These are phyloP conservation scores for Mayamaea pseudoterrestris DNA, from an alignment of 108 stramenopile species.

Conservation along the genomic window DNA sequence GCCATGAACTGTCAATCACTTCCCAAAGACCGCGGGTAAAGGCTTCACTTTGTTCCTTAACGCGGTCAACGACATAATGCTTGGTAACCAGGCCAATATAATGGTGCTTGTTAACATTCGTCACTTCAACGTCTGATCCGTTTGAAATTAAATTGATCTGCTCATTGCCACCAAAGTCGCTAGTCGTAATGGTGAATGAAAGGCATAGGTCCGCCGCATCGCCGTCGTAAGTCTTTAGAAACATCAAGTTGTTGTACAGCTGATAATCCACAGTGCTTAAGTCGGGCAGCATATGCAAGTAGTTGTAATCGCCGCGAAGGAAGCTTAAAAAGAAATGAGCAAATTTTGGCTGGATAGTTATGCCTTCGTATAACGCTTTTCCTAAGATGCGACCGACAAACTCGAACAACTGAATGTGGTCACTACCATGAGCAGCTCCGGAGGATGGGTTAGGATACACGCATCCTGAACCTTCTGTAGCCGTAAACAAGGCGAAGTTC, in stretches of 20 bases:
- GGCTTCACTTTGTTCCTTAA: constrained; percentile 83
- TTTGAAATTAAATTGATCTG: constrained; percentile 84
- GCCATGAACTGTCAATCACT: constrained; percentile 84
- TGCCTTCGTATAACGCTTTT: constrained; percentile 89
- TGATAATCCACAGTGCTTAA: constrained; percentile 81
- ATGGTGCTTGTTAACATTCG: constrained; percentile 65
- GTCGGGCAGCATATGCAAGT: constrained; percentile 73
- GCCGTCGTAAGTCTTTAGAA: constrained; percentile 89
- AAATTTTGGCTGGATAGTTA: constrained; percentile 94
- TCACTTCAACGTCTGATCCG: constrained; percentile 80
- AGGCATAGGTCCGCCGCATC: constrained; percentile 88
- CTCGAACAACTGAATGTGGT: constrained; percentile 75
- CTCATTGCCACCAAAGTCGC: constrained; percentile 69
- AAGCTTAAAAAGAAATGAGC: constrained; percentile 94
- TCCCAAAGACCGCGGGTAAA: constrained; percentile 91
- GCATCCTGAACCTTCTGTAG: constrained; percentile 61
- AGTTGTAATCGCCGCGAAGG: constrained; percentile 86
- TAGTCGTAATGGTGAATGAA: constrained; percentile 83
- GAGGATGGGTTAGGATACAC: constrained; percentile 93
- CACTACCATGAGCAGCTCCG: constrained; percentile 52
- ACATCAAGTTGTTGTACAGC: constrained; percentile 92
- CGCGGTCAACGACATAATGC: constrained; percentile 83
- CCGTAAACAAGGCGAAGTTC: constrained; percentile 81
- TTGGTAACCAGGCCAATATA: constrained; percentile 86
- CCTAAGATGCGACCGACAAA: constrained; percentile 86